Percentiles rank a stretch among this genome's conserved stretches.
phyloP scores from a whole-genome alignment of 2,329 filamentous ascomycete species.

The Zalaria obscura region DNA sequence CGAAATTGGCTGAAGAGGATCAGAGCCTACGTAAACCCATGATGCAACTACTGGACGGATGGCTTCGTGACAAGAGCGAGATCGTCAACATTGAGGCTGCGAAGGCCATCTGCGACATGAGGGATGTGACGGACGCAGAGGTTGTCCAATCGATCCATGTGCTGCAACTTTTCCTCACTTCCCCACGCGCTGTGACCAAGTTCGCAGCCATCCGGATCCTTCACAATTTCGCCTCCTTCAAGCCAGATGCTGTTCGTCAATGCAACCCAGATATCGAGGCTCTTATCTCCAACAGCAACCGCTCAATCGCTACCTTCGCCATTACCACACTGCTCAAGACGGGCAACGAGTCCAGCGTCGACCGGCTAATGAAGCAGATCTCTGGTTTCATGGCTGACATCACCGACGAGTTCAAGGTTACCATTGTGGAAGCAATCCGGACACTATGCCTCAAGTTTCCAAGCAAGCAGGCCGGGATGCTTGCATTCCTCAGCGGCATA shows the following conservation, averaged over 20 bases:
- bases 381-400: conserved; percentile 98
- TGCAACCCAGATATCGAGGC: conserved; percentile 98
- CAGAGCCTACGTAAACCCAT: conserved; percentile 79
- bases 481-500: conserved; percentile 93
- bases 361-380: conserved; percentile 97
- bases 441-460: conserved; percentile 96
- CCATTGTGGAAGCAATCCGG: conserved; percentile 96
- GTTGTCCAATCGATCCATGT: conserved; percentile 87
- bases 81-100: conserved; percentile 99
- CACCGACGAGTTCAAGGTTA: conserved; percentile 99
- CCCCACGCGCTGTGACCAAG: conserved; percentile 88
- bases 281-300: conserved; percentile 91
- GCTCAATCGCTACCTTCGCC: conserved; percentile 94
- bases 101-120: conserved; percentile 92
- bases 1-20: conserved; percentile 90
- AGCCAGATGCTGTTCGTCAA: conserved; percentile 76
- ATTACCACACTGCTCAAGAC: conserved; percentile 98
- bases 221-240: conserved; percentile 92
- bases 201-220: conserved; percentile 94
- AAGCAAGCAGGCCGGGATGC: conserved; percentile 94
- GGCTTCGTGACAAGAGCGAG: conserved; percentile 96
- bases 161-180: conserved; percentile 90
- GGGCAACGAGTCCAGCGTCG: conserved; percentile 92
- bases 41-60: conserved; percentile 92
- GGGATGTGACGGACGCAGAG: conserved; percentile 83